Conservation (phyloP, 2,329 filamentous ascomycete species). For the Daldinia sp. region DNA sequence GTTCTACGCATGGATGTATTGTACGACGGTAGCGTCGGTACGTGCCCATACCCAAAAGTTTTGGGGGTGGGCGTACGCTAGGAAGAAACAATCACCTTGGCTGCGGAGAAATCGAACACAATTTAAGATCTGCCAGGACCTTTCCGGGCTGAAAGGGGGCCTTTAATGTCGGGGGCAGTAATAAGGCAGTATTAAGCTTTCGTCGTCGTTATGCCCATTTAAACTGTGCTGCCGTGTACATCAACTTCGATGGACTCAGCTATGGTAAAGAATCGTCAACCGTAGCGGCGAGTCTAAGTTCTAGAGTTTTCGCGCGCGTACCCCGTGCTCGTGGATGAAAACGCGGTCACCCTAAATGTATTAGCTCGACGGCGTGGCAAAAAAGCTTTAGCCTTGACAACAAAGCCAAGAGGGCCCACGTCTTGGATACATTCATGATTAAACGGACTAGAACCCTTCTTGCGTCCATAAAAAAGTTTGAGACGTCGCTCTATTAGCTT, state of each 20-base stretch:
- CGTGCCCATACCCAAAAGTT: constrained; percentile 11
- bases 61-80: constrained; percentile 16
- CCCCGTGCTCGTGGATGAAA: neutral
- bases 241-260: neutral
- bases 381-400: constrained; percentile 12
- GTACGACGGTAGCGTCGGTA: constrained; percentile 15
- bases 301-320: neutral
- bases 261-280: neutral
- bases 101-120: constrained; percentile 28
- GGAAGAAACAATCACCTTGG: constrained; percentile 24
- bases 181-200: constrained; percentile 3
- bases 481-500: constrained; percentile 10
- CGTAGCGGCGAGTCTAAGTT: neutral
- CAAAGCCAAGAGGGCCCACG: constrained; percentile 3
- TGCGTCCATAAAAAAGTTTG: constrained; percentile 14
- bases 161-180: neutral
- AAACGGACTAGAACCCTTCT: constrained; percentile 14
- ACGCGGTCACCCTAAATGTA: neutral
- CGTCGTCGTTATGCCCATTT: neutral
- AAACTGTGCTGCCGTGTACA: neutral
- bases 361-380: constrained; percentile 4
- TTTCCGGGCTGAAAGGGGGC: constrained; percentile 13
- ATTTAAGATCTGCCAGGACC: constrained; percentile 20
- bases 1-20: constrained; percentile 21
- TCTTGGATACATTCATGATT: constrained; percentile 3